Base-by-base conservation (phyloP, 2,329 filamentous ascomycete genomes). In the Sporothrix mexicana region DNA sequence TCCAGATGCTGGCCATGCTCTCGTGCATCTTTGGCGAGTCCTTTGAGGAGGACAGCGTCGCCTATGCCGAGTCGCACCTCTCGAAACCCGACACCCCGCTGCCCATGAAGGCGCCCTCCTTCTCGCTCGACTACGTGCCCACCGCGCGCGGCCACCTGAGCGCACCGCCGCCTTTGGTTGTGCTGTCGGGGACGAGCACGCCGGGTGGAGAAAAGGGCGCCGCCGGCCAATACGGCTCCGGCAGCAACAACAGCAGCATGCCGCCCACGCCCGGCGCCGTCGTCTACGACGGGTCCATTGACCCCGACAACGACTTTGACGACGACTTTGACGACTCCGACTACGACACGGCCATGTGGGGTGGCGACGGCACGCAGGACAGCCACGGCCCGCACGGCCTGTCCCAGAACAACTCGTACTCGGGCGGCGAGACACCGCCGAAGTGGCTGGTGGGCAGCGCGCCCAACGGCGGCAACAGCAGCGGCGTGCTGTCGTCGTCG, bases 1-100 rank as follows among this genome's bases (percentile, higher is more conserved):
- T 91, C 13, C 90, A 92, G 79, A 92, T 92, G 90, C 78, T 92
- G 70, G 90, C 90, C 9, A 92, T 92, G 89, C 83, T 92, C 41
- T 90, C 90, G 1, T 92, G 90, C 79, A 87, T 92, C 73, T 92
- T 92, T 78, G 88, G 87, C 76, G 89, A 92, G 69, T 85, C 89
- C 0, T 84, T 85, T 13, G 82, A 86, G 0, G 83, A 87, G 59
- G 85, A 99, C 73, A 84, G 84, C 67, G 83, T 88, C 30, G 86
- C 88, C 3, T 89, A 90, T 75, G 84, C 85, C 17, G 88, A 88
- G 75, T 85, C 86, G 1, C 85, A 85, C 72, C 81, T 90, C 69
- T 84, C 86, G 0, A 86, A 89, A 72, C 85, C 88, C 6, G 87
- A 91, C 75, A 90, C 88, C 36, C 90, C 90, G 8, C 81, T 92